Conservation (phyloP, 1,139 yeast genomes). For the Yamadazyma trypodendri region DNA sequence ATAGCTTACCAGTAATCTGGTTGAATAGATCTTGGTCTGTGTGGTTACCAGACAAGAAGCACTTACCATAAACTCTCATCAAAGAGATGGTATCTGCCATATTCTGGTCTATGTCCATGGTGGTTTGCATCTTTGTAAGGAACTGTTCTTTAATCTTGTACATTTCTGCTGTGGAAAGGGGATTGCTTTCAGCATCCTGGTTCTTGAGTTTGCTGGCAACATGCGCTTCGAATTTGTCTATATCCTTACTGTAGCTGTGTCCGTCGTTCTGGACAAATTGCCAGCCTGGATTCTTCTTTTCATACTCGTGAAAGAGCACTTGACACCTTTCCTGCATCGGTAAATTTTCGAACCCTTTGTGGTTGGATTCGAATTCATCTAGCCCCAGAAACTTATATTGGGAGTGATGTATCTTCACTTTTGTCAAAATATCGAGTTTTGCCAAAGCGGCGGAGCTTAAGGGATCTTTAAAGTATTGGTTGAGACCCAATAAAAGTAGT, state of each 20-base stretch:
- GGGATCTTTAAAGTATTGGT: neutral
- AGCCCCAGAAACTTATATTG: constrained; percentile 29
- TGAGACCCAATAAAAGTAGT: neutral
- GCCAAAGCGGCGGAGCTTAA: constrained; percentile 2
- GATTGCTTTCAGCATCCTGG: neutral
- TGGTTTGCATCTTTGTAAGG: constrained; percentile 6
- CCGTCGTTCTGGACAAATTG: constrained; percentile 18
- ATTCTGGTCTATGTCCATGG: constrained; percentile 20
- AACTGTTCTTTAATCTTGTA: constrained; percentile 6
- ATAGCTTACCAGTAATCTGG: constrained; percentile 23
- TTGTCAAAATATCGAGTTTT: constrained; percentile 17
- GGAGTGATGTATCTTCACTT: constrained; percentile 27
- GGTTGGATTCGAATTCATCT: constrained; percentile 18
- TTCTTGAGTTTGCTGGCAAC: constrained; percentile 15
- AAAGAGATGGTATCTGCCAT: constrained; percentile 41
- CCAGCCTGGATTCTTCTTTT: constrained; percentile 25
- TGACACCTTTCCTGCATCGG: constrained; percentile 26
- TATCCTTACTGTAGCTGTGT: constrained; percentile 28
- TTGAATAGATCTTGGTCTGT: constrained; percentile 14
- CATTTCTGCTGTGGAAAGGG: constrained; percentile 5
- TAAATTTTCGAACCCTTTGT: constrained; percentile 7
- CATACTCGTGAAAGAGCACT: constrained; percentile 27
- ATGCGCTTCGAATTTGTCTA: constrained; percentile 17
- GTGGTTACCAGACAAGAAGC: constrained; percentile 23
- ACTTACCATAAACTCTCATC: constrained; percentile 35